These are phyloP conservation scores for Amanita rubescens DNA, from an alignment of 768 basidiomycete species.

Conservation along the genomic window DNA sequence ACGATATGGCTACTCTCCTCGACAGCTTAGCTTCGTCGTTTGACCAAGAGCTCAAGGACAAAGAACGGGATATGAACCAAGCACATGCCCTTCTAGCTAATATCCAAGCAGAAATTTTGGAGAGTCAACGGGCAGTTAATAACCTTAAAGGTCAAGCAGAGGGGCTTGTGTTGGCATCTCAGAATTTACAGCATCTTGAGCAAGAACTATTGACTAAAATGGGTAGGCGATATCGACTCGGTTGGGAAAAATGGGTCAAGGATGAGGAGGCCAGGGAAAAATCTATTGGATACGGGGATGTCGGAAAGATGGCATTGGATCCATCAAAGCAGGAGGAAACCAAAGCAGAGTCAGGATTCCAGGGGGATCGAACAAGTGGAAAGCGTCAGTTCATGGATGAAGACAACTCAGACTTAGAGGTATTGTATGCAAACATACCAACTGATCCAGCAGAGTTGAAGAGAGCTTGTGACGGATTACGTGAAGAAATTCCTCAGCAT, in stretches of 20 bases:
- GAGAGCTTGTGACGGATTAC: constrained; percentile 49
- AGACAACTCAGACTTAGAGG: constrained; percentile 58
- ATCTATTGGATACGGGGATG: constrained; percentile 52
- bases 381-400: constrained; percentile 21
- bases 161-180: constrained; percentile 52
- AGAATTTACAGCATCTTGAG: constrained; percentile 55
- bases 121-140: constrained; percentile 68
- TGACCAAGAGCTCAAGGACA: constrained; percentile 86
- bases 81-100: constrained; percentile 80
- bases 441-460: constrained; percentile 47
- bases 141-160: constrained; percentile 67
- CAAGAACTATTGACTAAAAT: constrained; percentile 64
- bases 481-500: constrained; percentile 58
- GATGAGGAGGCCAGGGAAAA: constrained; percentile 79
- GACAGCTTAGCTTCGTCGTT: constrained; percentile 85
- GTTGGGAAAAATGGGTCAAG: constrained; percentile 91
- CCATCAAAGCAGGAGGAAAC: constrained; percentile 37
- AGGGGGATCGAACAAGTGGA: constrained; percentile 31
- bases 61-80: constrained; percentile 86
- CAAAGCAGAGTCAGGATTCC: constrained; percentile 28
- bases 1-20: constrained; percentile 80
- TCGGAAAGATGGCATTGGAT: constrained; percentile 43
- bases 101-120: constrained; percentile 86
- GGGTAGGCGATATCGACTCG: constrained; percentile 73
- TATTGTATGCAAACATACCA: constrained; percentile 50